A percentile compares a stretch with the other conserved stretches of the same genome.
These are phyloP conservation scores for Hymenoscyphus albidus DNA, from an alignment of 2,329 filamentous ascomycete genomes.

Conservation along the genomic window DNA sequence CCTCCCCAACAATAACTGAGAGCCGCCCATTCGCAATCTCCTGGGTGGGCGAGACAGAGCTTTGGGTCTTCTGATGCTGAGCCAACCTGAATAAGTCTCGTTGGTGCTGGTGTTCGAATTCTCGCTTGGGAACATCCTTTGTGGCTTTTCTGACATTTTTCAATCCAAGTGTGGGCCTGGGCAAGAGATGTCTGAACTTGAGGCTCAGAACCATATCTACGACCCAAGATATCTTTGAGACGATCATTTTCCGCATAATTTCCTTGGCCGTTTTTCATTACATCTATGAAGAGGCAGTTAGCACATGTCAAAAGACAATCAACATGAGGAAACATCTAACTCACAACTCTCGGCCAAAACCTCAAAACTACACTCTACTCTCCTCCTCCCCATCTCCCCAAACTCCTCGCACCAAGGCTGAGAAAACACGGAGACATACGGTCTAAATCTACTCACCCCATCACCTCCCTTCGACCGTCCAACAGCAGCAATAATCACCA, in stretches of 20 bases:
- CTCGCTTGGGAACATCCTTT: neutral
- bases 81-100: neutral
- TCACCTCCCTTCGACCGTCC: neutral
- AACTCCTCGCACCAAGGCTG: neutral
- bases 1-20: conserved; percentile 4
- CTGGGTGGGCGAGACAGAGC: neutral
- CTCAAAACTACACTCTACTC: neutral
- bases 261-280: neutral
- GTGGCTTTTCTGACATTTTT: neutral
- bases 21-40: neutral
- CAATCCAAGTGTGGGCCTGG: neutral
- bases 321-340: neutral
- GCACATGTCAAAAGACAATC: neutral
- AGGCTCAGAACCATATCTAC: neutral
- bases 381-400: neutral
- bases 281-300: neutral
- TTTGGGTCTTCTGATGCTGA: neutral
- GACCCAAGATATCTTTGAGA: neutral
- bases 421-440: neutral
- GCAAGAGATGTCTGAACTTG: neutral
- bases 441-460: neutral
- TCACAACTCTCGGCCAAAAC: neutral
- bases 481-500: neutral
- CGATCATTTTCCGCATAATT: neutral
- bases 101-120: neutral